Evolutionary conservation across 148 eudicot genomes (phyloP), one percentile per base, ranked within the genome.

Genomic region (Chenopodium album): DNA sequence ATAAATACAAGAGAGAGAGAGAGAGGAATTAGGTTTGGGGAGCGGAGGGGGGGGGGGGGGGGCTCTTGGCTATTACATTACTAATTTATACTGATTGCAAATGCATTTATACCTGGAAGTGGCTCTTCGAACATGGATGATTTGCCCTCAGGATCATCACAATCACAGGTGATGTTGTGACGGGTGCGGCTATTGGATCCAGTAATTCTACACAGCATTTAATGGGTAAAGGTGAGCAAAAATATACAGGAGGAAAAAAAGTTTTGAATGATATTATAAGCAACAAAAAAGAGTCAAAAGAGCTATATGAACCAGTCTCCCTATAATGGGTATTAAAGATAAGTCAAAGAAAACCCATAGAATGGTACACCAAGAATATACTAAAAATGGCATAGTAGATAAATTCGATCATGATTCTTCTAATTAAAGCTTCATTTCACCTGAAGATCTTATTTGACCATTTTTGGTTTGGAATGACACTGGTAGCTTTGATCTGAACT

Each of bases 61-160:
- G 28, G 28, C 66, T 22, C 13, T 62, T 62, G 22, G n/a, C 28
- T n/a, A n/a, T 20, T 10, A 22, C 22, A 19, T 60, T 23, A 60
- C 4, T 4, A 62, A 1, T 62, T n/a, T 62, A 7, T n/a, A 20
- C 23, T 20, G 22, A 59, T 77, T 44, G 29, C 26, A 29, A 54
- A 14, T 29, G 73, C 32, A 41, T 9, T 77, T 16, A 46, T 86
- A 94, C 98, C 97, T 81, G 97, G 88, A 64, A 89, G 85, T 80
- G 88, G 26, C 71, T 90, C 91, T 75, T 89, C 92, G 72, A 34
- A 67, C 66, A 71, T 41, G 16, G 79, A 78, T 75, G 80, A 80
- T 50, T 86, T 90, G 71, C 82, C 76, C 72, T 86, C 90, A n/a
- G 83, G 79, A 85, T 89, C 93, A 69, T 83, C 84, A 84, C 95